Conservation (phyloP, 495 filamentous ascomycete genomes). For the Hyphodiscus hymeniophilus region DNA sequence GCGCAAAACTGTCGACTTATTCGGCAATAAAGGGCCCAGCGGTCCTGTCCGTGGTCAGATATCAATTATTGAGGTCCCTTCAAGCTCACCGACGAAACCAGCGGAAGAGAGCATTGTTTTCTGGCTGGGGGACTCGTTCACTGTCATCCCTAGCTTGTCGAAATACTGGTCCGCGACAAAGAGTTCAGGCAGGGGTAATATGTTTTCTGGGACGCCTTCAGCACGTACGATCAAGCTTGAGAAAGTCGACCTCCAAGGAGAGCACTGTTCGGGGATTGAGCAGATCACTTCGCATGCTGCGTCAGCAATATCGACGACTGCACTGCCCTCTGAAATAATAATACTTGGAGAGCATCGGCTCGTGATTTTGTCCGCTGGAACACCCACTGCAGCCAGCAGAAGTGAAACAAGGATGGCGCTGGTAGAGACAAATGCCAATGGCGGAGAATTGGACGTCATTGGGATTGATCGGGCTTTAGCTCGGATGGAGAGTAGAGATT, state of each 20-base stretch:
- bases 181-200: slow-evolving; percentile 44
- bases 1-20: slow-evolving; percentile 36
- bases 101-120: slow-evolving; percentile 58
- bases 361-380: slow-evolving; percentile 24
- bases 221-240: slow-evolving; percentile 38
- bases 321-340: slow-evolving; percentile 47
- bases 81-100: slow-evolving; percentile 36
- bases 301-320: neutral
- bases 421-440: slow-evolving; percentile 31
- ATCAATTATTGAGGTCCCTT: slow-evolving; percentile 40
- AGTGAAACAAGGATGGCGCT: slow-evolving; percentile 30
- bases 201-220: slow-evolving; percentile 43
- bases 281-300: slow-evolving; percentile 34
- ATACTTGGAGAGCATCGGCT: slow-evolving; percentile 52
- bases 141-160: slow-evolving; percentile 55
- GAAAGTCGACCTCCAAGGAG: slow-evolving; percentile 53
- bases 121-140: slow-evolving; percentile 55
- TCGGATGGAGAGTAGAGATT: slow-evolving; percentile 15
- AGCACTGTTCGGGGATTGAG: slow-evolving; percentile 50
- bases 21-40: slow-evolving; percentile 23
- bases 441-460: slow-evolving; percentile 44
- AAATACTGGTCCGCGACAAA: slow-evolving; percentile 58
- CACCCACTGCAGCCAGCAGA: neutral
- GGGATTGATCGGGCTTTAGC: slow-evolving; percentile 42
- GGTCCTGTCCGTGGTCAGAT: slow-evolving; percentile 52